Evolutionary conservation across 306 rosid species (phyloP).

Genomic region (Begonia loranthoides): DNA sequence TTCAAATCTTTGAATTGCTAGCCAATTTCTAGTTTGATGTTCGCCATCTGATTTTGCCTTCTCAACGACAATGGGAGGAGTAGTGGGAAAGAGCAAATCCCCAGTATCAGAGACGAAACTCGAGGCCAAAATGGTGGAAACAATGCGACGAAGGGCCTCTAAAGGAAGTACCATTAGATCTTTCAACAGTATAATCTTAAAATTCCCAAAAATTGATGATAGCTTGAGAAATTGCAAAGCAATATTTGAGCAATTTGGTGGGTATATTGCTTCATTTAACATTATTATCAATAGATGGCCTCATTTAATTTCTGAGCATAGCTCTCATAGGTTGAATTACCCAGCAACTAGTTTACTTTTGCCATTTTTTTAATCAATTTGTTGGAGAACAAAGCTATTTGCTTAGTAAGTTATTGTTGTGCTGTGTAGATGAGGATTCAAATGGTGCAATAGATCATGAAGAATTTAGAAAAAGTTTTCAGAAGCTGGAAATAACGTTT

Average conservation of each 20-base stretch:
- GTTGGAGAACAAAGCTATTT: too few species aligned
- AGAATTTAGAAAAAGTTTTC: slow-evolving; percentile 56
- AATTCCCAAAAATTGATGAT: slow-evolving; percentile 85
- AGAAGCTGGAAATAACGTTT: slow-evolving; percentile 43
- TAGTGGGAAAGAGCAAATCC: slow-evolving; percentile 35
- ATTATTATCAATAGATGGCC: too few species aligned
- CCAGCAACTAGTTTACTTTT: too few species aligned
- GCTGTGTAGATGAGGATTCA: slow-evolving; percentile 53
- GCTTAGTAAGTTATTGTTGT: too few species aligned
- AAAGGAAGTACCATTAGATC: slow-evolving; percentile 61
- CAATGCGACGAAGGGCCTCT: slow-evolving; percentile 48
- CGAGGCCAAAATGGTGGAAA: slow-evolving; percentile 76
- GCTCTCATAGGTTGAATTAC: too few species aligned
- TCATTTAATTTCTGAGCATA: too few species aligned
- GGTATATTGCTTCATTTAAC: slow-evolving; percentile 8
- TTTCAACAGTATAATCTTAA: slow-evolving; percentile 69
- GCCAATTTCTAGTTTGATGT: slow-evolving; percentile 12
- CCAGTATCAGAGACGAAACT: slow-evolving; percentile 48
- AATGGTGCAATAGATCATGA: slow-evolving; percentile 56
- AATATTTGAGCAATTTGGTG: slow-evolving; percentile 73
- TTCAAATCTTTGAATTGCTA: neutral
- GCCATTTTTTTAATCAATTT: too few species aligned
- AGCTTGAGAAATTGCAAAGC: slow-evolving; percentile 74
- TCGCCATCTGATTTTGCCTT: slow-evolving; percentile 13
- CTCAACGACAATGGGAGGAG: slow-evolving; percentile 49